phyloP scores from a whole-genome alignment of 768 basidiomycete genomes.

The Boletales sp. region DNA sequence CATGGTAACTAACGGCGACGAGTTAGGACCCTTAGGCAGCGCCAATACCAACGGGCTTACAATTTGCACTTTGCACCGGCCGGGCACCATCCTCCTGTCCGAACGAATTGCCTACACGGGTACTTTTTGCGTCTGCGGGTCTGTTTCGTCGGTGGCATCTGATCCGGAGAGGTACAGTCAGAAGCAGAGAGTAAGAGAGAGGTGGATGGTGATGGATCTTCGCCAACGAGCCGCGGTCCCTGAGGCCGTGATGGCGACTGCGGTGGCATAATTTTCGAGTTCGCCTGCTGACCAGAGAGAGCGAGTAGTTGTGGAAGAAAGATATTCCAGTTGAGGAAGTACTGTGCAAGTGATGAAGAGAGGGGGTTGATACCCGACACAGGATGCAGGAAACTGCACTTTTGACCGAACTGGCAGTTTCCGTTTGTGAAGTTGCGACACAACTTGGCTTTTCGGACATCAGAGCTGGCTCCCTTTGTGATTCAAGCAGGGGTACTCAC shows the following conservation, averaged over 20 bases:
- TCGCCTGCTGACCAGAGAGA: conserved; percentile 5
- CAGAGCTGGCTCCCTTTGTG: not conserved
- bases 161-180: conserved; percentile 15
- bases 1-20: conserved; percentile 14
- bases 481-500: conserved; percentile 18
- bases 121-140: conserved; percentile 27
- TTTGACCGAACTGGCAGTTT: conserved; percentile 34
- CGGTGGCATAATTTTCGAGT: not conserved
- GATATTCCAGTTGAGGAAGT: conserved; percentile 15
- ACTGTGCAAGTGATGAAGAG: conserved; percentile 14
- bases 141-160: not conserved
- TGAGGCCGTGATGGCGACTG: conserved; percentile 6
- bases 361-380: conserved; percentile 6
- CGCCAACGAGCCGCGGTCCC: conserved; percentile 13
- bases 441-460: conserved; percentile 29
- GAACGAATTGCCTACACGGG: conserved; percentile 40
- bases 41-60: conserved; percentile 27
- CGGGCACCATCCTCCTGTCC: conserved; percentile 42
- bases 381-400: conserved; percentile 39
- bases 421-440: conserved; percentile 37
- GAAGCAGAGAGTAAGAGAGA: conserved; percentile 24
- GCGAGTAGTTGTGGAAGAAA: conserved; percentile 14
- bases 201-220: conserved; percentile 14
- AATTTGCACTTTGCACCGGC: conserved; percentile 39
- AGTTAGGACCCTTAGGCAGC: not conserved